These are phyloP conservation scores for Hymenoscyphus fraxineus DNA, from an alignment of 2,329 filamentous ascomycete genomes.

Conservation along the genomic window DNA sequence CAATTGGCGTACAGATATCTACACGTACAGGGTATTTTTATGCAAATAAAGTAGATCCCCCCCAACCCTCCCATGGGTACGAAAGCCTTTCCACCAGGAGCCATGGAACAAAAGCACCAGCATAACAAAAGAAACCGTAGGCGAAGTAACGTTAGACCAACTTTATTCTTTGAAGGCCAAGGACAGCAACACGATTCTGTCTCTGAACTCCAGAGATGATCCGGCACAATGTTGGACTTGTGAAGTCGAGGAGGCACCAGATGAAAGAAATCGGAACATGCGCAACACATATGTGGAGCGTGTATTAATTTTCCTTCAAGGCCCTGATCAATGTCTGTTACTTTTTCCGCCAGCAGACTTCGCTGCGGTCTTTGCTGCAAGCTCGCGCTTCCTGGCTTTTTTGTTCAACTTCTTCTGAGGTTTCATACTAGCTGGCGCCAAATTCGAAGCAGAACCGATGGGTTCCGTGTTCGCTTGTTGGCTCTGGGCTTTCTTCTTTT, in stretches of 20 bases:
- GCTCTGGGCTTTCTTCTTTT: background rate
- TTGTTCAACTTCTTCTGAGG: background rate
- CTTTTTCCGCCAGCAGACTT: background rate
- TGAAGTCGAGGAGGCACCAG: background rate
- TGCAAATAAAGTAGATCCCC: background rate
- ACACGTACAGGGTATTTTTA: background rate
- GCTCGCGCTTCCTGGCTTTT: background rate
- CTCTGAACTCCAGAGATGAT: background rate
- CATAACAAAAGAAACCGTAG: background rate
- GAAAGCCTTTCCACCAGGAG: background rate
- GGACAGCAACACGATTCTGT: background rate
- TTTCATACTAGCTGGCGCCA: background rate
- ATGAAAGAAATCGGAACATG: background rate
- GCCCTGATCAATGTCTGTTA: background rate
- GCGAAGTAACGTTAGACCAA: background rate
- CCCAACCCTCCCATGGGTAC: background rate
- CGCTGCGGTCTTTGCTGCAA: background rate
- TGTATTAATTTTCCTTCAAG: background rate
- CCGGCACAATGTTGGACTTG: background rate
- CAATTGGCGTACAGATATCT: background rate
- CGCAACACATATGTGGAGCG: background rate
- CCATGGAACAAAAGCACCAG: background rate
- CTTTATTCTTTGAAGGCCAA: background rate
- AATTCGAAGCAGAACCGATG: background rate
- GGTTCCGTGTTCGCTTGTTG: background rate